phyloP scores from a whole-genome alignment of 2,329 filamentous ascomycete genomes.

The Xylariaceae sp. region DNA sequence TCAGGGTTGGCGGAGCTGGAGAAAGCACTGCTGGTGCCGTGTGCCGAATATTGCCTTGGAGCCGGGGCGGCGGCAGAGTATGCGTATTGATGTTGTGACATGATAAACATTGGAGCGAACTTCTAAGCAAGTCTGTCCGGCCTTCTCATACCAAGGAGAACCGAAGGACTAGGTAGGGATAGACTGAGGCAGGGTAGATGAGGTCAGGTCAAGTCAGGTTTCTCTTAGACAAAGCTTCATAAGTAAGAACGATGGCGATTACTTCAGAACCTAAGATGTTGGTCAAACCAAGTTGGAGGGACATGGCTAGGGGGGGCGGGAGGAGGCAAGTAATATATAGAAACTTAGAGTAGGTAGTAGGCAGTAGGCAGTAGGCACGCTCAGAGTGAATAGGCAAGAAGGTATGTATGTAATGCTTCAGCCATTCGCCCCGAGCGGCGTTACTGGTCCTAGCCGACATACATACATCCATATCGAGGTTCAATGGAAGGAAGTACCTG shows the following conservation, averaged over 20 bases:
- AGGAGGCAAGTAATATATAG: conserved; percentile 33
- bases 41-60: conserved; percentile 69
- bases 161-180: too few species aligned
- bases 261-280: conserved; percentile 16
- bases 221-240: too few species aligned
- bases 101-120: conserved; percentile 43
- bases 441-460: too few species aligned
- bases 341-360: too few species aligned
- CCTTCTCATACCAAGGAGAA: too few species aligned
- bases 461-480: too few species aligned
- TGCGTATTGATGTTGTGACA: conserved; percentile 47
- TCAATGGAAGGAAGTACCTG: too few species aligned
- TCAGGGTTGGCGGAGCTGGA: conserved; percentile 92
- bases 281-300: conserved; percentile 29
- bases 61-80: conserved; percentile 43
- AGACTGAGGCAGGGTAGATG: too few species aligned
- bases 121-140: not conserved
- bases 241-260: conserved; percentile 2
- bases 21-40: conserved; percentile 91
- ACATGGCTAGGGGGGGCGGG: conserved; percentile 25
- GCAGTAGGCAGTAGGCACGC: too few species aligned
- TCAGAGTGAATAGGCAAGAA: too few species aligned
- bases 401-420: conserved; percentile 17
- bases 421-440: conserved; percentile 5
- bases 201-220: not conserved